These are phyloP conservation scores for Diplocarpon mali DNA, from an alignment of 2,329 filamentous ascomycete genomes.

Conservation along the genomic window DNA sequence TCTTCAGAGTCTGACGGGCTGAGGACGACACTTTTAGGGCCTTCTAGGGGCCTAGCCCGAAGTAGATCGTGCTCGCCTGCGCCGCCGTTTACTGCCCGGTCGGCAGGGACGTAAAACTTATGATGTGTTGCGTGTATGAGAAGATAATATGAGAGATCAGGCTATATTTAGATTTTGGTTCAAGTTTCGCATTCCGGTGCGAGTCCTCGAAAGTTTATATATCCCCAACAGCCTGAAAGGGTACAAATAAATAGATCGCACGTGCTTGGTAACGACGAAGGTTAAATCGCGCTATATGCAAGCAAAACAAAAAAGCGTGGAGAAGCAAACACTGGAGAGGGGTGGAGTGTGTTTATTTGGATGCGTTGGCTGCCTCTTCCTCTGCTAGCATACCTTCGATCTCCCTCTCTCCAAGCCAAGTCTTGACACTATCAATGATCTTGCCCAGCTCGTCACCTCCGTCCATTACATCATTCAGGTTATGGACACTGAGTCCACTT, in stretches of 20 bases:
- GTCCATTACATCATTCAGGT: constrained; percentile 53
- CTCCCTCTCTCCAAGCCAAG: constrained; percentile 56
- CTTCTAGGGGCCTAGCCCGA: too few relatives aligned
- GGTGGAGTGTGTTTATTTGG: constrained; percentile 10
- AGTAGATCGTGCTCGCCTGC: too few relatives aligned
- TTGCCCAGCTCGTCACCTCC: constrained; percentile 52
- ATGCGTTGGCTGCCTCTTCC: constrained; percentile 28
- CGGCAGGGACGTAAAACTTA: too few relatives aligned
- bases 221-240: constrained; percentile 5
- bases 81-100: too few relatives aligned
- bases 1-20: not conserved
- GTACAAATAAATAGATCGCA: not conserved
- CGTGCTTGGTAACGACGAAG: not conserved
- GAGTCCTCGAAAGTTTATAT: constrained; percentile 8
- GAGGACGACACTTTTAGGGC: too few relatives aligned
- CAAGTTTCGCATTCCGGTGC: too few relatives aligned
- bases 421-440: constrained; percentile 57
- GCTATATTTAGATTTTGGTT: too few relatives aligned
- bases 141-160: too few relatives aligned
- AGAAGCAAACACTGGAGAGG: too few relatives aligned
- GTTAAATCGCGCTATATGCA: not conserved
- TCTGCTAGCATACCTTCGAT: constrained; percentile 47
- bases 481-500: constrained; percentile 53
- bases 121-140: too few relatives aligned
- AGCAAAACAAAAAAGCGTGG: too few relatives aligned